Evolutionary conservation across 2,329 filamentous ascomycete species (phyloP), one percentile per base, ranked within the genome.

Genomic region (Cytospora mali): DNA sequence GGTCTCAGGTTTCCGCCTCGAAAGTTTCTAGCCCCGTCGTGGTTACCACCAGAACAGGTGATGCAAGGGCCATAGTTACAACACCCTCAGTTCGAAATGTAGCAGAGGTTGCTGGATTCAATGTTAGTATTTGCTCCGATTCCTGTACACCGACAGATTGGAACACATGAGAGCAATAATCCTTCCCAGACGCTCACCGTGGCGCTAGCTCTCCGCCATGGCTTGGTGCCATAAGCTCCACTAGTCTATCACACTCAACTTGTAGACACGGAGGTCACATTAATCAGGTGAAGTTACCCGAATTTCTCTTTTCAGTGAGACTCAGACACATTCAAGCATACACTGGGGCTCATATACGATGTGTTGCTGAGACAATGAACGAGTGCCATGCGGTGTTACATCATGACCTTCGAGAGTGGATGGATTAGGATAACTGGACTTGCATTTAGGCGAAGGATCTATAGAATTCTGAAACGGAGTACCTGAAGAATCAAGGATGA

Each of bases 1-100:
- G n/a, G n/a, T 10, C n/a, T 23, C 2, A 23, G 42, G 21, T 21
- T 13, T 33, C 31, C 31, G 31, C 31, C 14, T 33, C 31, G n/a
- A 18, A 18, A 3, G 16, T 2, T 48, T 58, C 5, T 23, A 61
- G 59, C 27, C 59, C 52, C 29, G 50, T 61, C 29, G 59, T 51
- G 23, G 42, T 56, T 9, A 46, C 21, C 7, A 46, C 39, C 10
- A 21, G 6, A 46, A 21, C 16, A 21, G n/a, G n/a, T 46, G 39
- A 42, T 18, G 6, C 35, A n/a, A 7, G 35, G 39, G 39, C 11
- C 18, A 46, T 46, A 10, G 14, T 10, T 13, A 33, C 31, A 33
- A n/a, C n/a, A n/a, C n/a, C n/a, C n/a, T n/a, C n/a, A n/a, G n/a
- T n/a, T n/a, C n/a, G n/a, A n/a, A n/a, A n/a, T n/a, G n/a, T n/a